Base-by-base conservation (phyloP, 1,284 basidiomycete genomes). In the Schizopora paradoxa region DNA sequence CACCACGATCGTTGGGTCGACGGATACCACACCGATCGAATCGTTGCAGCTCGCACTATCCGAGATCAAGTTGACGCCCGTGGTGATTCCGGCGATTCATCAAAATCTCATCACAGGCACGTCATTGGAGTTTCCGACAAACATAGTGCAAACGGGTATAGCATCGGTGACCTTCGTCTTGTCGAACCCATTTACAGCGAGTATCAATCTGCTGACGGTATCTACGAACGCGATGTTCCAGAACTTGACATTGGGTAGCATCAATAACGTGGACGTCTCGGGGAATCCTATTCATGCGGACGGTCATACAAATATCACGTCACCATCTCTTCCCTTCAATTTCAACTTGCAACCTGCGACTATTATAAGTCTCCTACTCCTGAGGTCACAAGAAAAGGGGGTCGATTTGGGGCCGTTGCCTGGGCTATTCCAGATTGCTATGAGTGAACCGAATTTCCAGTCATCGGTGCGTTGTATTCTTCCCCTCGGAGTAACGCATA, bases 101-200 rank as follows among this genome's bases (percentile, higher is more conserved):
- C 73, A 79, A 54, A 82, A 79, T 51, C 61, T 89, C 48, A 80
- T 89, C 56, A 67, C 65, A 34, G 69, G 67, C 21, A 71, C 76
- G 2, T 69, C 72, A 3, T 63, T 84, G 29, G 64, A 66, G 25
- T 80, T 84, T 63, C 80, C 81, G 1, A 64, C 64, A 6, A 63
- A 84, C 50, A 79, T 84, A 38, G 73, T 72, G 6, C 64, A 70
- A 49, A 83, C 76, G 0, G 78, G 77, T 6, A 59, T 81, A 22
- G 80, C 80, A 2, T 65, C 67, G 22, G 67, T 74, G 2, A 65
- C 74, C 0, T 82, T 86, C 55, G 66, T 65, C 1, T 67, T 89
- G 35, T 65, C 66, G 11, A 90, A 89, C 56, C 85, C 86, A 2
- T 89, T 89, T 65, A 86, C 83, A 0, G 84, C 86, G 8, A 78